Evolutionary conservation across 2,329 filamentous ascomycete species (phyloP), one percentile per base, ranked within the genome.

Genomic region (Raffaelea deltoideospora): DNA sequence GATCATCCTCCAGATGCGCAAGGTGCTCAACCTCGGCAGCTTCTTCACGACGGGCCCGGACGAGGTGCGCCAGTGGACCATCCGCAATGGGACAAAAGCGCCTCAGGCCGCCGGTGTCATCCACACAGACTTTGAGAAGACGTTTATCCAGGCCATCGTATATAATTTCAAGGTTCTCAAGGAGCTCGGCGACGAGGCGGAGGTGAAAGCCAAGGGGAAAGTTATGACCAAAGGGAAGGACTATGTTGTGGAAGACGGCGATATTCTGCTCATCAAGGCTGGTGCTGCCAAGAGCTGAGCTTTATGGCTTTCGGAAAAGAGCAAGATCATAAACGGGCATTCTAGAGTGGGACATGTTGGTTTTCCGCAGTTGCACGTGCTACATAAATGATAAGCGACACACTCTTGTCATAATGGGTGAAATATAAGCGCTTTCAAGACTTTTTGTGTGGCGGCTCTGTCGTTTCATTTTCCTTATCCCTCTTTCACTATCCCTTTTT

Each of bases 171-270:
- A 56, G 20, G 63, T 70, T 3, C 65, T 98, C 37, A 85, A 79
- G 63, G 90, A 96, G 61, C 65, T 82, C 34, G 88, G 88, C 36
- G 85, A 93, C 46, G 90, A 98, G 65, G 67, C 76, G 19, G 74
- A 81, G 47, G 82, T 95, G 47, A 93, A 45, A 69, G 74, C 88
- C 20, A 88, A 88, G 60, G 90, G 90, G 51, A 98, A 98, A 69
- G 60, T 98, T 47, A 83, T 94, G 79, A 96, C 88, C 41, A 98
- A 98, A 71, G 90, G 90, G 55, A 96, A 96, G 67, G 88, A 96
- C 35, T 96, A 98, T 57, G 72, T 88, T 6, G 76, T 90, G 10
- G 76, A 87, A 56, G 84, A 92, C 53, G 84, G 83, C 34, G 84
- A 78, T 46, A 76, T 79, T 48, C 56, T 95, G 48, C 72, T 94